Evolutionary conservation across 2,329 filamentous ascomycete species (phyloP).

Genomic region (Rosellinia necatrix): DNA sequence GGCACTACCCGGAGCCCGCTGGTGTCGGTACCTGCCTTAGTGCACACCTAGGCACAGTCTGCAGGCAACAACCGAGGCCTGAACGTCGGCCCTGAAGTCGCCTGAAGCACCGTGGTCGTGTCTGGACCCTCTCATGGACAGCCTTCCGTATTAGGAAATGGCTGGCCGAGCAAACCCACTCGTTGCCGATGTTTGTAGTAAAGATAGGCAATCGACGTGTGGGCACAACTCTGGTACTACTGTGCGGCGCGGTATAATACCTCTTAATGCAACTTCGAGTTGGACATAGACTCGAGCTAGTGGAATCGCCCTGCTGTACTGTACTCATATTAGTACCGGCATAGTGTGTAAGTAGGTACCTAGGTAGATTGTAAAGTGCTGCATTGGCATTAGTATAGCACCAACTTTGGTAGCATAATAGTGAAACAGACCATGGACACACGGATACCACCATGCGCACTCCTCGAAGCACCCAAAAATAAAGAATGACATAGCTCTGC

Average conservation of each 20-base stretch:
- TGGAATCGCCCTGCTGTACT: no score
- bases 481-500: not conserved
- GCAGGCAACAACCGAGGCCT: no score
- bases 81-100: conserved; percentile 20
- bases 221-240: no score
- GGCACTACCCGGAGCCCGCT: no score
- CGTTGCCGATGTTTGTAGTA: conserved; percentile 11
- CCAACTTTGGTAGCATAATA: no score
- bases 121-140: conserved; percentile 16
- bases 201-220: conserved; percentile 15
- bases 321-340: no score
- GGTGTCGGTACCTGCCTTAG: no score
- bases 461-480: conserved; percentile 22
- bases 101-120: conserved; percentile 30
- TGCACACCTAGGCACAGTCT: no score
- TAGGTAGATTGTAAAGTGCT: conserved; percentile 18
- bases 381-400: conserved; percentile 31
- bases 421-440: conserved; percentile 35
- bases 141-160: conserved; percentile 25
- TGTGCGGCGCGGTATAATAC: no score
- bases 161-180: conserved; percentile 18
- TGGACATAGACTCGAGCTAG: no score
- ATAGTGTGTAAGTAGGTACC: no score
- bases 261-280: conserved; percentile 15
- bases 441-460: conserved; percentile 17